Percentiles rank a stretch among this genome's conserved stretches.
These are phyloP conservation scores for Entophlyctis luteolus DNA, from an alignment of 192 early-diverging fungal genomes.

Conservation along the genomic window DNA sequence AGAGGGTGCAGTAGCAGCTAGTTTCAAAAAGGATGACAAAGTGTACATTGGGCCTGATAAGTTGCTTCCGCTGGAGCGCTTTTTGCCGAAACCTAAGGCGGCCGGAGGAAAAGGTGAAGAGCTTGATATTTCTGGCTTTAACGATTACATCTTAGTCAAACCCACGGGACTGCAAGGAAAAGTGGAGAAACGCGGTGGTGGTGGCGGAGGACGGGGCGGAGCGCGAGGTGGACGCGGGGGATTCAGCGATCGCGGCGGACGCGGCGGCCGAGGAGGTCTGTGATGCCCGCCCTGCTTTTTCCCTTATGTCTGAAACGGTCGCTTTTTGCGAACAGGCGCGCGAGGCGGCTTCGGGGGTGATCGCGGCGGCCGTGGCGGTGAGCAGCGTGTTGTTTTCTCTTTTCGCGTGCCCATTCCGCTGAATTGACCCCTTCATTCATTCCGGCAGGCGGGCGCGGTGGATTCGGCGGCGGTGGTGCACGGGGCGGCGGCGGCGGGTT, in stretches of 20 bases:
- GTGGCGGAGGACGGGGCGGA: constrained; percentile 31
- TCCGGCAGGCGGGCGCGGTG: too few species aligned
- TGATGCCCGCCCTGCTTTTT: too few species aligned
- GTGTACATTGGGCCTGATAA: constrained; percentile 93
- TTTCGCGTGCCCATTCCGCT: too few species aligned
- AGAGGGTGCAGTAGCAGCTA: constrained; percentile 84
- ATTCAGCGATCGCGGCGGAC: constrained; percentile 53
- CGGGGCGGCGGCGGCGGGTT: too few species aligned
- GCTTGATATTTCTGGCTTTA: constrained; percentile 6
- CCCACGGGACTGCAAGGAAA: constrained; percentile 58
- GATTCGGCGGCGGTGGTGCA: too few species aligned
- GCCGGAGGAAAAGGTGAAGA: constrained; percentile 56
- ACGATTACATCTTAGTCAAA: constrained; percentile 41
- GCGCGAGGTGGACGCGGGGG: constrained; percentile 38
- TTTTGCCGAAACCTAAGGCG: constrained; percentile 89
- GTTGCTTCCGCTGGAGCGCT: constrained; percentile 91
- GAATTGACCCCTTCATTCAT: too few species aligned
- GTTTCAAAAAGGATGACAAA: constrained; percentile 87
- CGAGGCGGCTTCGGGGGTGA: too few species aligned
- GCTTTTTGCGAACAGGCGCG: too few species aligned
- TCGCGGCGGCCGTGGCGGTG: constrained; percentile 38
- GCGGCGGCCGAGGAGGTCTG: constrained; percentile 46
- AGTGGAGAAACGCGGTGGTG: constrained; percentile 52
- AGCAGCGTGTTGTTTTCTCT: too few species aligned
- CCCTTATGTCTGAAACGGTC: too few species aligned